Percentiles rank a stretch among this genome's conserved stretches.
Conservation (phyloP, 176 grass and related monocot genomes). For the Phragmites australis region DNA sequence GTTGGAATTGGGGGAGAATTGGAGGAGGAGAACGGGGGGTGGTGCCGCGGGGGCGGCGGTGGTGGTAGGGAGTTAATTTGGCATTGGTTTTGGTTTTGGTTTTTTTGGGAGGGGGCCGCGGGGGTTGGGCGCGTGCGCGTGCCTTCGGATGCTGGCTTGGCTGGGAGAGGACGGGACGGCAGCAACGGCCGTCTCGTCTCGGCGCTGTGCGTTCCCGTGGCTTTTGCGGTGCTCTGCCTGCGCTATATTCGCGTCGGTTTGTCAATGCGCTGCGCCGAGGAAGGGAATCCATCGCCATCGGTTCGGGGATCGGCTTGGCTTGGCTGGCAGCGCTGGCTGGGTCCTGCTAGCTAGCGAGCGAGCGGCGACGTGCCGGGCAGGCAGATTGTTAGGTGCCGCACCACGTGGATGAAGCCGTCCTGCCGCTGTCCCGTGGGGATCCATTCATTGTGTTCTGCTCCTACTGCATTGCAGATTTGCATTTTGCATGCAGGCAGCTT, state of each 20-base stretch:
- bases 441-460: background rate
- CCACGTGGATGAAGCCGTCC: constrained; percentile 34
- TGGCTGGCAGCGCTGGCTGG: background rate
- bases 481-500: background rate
- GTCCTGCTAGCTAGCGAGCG: background rate
- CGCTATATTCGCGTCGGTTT: constrained; percentile 28
- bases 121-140: background rate
- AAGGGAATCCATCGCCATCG: constrained; percentile 1
- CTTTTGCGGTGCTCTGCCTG: background rate
- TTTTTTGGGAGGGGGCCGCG: background rate
- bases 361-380: constrained; percentile 34
- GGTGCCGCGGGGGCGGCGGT: constrained; percentile 2
- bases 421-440: background rate
- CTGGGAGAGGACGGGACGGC: background rate
- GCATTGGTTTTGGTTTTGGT: constrained; percentile 1
- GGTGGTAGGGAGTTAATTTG: constrained; percentile 43
- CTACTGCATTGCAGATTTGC: background rate
- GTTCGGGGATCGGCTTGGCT: background rate
- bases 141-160: constrained; percentile 33
- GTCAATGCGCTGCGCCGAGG: background rate
- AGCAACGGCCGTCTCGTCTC: background rate
- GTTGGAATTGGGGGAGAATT: constrained; percentile 1
- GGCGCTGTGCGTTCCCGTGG: background rate
- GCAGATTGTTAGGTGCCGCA: constrained; percentile 29
- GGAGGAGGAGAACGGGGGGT: background rate